Evolutionary conservation across 2,329 filamentous ascomycete species (phyloP).

Genomic region (Pestalotiopsis fici): DNA sequence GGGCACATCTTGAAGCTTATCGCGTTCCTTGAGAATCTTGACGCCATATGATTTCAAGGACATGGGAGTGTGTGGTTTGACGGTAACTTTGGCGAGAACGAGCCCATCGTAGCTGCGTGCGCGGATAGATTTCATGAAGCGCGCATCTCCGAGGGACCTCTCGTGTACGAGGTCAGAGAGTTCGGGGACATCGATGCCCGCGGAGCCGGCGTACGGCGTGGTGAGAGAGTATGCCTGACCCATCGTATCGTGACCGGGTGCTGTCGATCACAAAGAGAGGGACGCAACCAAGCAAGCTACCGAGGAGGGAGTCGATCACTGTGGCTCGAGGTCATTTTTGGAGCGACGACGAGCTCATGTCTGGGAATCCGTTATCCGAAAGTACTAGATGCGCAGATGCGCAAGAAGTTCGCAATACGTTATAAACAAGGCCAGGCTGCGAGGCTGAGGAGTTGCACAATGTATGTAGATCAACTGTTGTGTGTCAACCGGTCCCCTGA

Average conservation of each 20-base stretch:
- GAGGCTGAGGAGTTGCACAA: not conserved
- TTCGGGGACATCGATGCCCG: conserved; percentile 92
- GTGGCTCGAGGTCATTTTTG: conserved; percentile 17
- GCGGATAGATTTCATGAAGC: conserved; percentile 96
- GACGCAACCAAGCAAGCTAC: conserved; percentile 20
- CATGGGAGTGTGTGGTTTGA: conserved; percentile 86
- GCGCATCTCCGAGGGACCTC: conserved; percentile 84
- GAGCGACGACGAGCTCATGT: conserved; percentile 8
- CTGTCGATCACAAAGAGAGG: not conserved
- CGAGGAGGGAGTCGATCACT: conserved; percentile 17
- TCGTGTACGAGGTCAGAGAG: conserved; percentile 90
- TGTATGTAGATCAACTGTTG: not conserved
- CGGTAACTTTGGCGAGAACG: conserved; percentile 90
- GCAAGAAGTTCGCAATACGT: not conserved
- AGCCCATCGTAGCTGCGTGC: conserved; percentile 88
- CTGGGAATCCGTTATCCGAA: not conserved
- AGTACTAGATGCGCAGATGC: not conserved
- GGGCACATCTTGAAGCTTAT: conserved; percentile 76
- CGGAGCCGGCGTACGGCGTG: conserved; percentile 86
- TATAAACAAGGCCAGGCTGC: not conserved
- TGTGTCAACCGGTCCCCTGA: not conserved
- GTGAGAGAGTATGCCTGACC: conserved; percentile 96
- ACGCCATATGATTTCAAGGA: conserved; percentile 78
- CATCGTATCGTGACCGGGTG: conserved; percentile 54
- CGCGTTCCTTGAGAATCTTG: conserved; percentile 77